Conservation (phyloP, 164 flowering plant genomes). For the Chimonanthus salicifolius region DNA sequence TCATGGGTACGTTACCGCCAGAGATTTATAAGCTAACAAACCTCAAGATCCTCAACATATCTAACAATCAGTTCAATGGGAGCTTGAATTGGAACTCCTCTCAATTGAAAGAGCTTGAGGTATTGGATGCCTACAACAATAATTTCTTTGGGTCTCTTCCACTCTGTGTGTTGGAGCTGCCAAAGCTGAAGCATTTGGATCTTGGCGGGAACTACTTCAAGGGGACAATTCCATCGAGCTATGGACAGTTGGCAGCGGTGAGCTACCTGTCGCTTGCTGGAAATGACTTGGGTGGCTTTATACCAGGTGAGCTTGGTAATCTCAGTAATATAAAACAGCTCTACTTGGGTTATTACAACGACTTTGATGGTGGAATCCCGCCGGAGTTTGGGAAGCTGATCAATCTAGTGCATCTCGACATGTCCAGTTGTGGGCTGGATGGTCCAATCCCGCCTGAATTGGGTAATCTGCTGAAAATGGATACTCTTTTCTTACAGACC, state of each 20-base stretch:
- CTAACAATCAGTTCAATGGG: conserved; percentile 54
- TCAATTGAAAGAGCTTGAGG: conserved; percentile 31
- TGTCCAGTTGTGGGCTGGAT: conserved; percentile 44
- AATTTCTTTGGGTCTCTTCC: conserved; percentile 49
- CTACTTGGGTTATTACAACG: conserved; percentile 55
- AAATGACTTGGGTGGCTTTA: conserved; percentile 44
- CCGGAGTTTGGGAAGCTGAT: conserved; percentile 47
- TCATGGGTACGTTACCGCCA: conserved; percentile 35
- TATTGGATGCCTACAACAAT: conserved; percentile 56
- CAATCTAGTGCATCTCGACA: conserved; percentile 44
- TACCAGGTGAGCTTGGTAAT: conserved; percentile 56
- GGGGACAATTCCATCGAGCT: conserved; percentile 42
- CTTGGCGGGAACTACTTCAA: conserved; percentile 62
- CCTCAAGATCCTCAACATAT: conserved; percentile 51
- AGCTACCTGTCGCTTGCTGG: conserved; percentile 44
- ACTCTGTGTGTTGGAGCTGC: conserved; percentile 25
- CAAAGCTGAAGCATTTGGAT: conserved; percentile 40
- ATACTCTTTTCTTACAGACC: conserved; percentile 52
- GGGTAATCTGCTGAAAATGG: conserved; percentile 43
- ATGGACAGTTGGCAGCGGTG: conserved; percentile 40
- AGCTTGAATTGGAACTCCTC: conserved; percentile 42
- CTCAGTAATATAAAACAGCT: conserved; percentile 47
- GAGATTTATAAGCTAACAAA: conserved; percentile 27
- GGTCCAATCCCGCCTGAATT: conserved; percentile 56
- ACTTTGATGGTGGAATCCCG: conserved; percentile 51